phyloP scores from a whole-genome alignment of 768 basidiomycete species.

The Hydnomerulius pinastri region DNA sequence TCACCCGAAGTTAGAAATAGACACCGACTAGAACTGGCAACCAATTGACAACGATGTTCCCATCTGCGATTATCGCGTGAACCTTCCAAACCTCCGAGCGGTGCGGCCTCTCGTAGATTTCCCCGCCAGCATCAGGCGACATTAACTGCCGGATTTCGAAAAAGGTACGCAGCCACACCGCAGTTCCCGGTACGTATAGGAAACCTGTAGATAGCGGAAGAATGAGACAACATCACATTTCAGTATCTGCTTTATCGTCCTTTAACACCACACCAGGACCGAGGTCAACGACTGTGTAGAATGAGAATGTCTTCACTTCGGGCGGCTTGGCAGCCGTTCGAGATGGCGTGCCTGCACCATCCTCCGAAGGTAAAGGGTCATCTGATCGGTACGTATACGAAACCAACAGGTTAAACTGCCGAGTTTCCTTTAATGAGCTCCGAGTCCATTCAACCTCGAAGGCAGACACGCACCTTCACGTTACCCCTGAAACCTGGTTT shows the following conservation, averaged over 20 bases:
- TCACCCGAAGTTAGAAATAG: no score
- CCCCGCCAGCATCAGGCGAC: no score
- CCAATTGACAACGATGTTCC: no score
- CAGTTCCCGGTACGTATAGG: no score
- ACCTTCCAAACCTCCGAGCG: no score
- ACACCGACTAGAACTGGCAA: no score
- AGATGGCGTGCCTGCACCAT: constrained; percentile 49
- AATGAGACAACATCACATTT: constrained; percentile 19
- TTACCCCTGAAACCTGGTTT: constrained; percentile 76
- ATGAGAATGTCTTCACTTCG: constrained; percentile 87
- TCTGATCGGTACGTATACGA: constrained; percentile 94
- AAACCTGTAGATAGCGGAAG: no score
- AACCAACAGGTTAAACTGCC: constrained; percentile 91
- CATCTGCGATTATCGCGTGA: no score
- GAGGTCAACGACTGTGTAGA: constrained; percentile 83
- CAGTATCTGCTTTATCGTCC: constrained; percentile 44
- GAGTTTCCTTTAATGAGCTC: neutral
- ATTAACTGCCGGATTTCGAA: no score
- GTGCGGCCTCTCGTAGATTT: no score
- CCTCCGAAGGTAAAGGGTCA: constrained; percentile 70
- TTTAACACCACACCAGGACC: constrained; percentile 66
- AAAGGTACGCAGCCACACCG: no score
- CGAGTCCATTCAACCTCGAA: neutral
- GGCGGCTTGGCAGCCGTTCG: constrained; percentile 52
- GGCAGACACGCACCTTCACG: constrained; percentile 62